These are phyloP conservation scores for Eimeria brunetti DNA, from an alignment of 169 alveolate species.

Conservation along the genomic window DNA sequence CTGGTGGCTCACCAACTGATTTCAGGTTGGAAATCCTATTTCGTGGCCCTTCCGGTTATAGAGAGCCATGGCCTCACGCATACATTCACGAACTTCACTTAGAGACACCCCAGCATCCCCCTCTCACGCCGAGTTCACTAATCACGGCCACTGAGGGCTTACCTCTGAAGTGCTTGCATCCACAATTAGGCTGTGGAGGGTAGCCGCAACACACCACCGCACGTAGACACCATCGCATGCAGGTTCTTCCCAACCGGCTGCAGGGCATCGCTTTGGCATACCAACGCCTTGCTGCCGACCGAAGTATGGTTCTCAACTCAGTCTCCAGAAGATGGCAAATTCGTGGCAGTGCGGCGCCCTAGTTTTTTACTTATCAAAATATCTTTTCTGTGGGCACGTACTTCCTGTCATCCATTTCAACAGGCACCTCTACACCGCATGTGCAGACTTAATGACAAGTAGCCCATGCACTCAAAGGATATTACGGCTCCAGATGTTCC, in stretches of 20 bases:
- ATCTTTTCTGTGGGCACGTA: neutral
- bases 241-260: neutral
- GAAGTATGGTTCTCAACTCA: neutral
- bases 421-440: neutral
- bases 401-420: conserved; percentile 16
- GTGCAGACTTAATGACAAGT: neutral
- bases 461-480: neutral
- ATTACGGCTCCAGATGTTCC: neutral
- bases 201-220: neutral
- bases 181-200: neutral
- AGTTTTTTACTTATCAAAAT: neutral
- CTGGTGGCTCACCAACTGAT: neutral
- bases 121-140: neutral
- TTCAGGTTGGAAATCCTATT: neutral
- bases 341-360: neutral
- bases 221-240: neutral
- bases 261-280: neutral
- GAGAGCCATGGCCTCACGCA: neutral
- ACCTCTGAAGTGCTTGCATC: neutral
- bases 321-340: neutral
- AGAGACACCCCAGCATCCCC: neutral
- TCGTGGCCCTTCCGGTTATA: neutral
- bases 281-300: neutral
- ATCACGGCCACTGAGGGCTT: neutral
- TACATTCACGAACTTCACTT: neutral